Conservation (phyloP, 1,139 yeast genomes). For the Ogataea hybrid region DNA sequence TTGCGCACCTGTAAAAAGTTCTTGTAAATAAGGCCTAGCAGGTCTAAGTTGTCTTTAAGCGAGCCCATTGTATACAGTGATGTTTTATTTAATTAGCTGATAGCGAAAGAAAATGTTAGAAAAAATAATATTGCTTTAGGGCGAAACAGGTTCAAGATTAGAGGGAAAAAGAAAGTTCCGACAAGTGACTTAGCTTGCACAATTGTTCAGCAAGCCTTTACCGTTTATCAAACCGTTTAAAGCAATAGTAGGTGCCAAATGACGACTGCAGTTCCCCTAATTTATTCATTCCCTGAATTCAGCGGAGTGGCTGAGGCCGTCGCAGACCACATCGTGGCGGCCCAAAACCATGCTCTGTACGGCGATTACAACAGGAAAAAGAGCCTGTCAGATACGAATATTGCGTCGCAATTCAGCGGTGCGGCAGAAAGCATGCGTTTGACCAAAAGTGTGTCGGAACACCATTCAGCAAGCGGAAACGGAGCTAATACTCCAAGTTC, state of each 20-base stretch:
- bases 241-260: constrained; percentile 33
- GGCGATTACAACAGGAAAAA: constrained; percentile 35
- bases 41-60: constrained; percentile 1
- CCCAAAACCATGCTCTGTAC: constrained; percentile 71
- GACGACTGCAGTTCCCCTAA: constrained; percentile 93
- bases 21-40: background rate
- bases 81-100: constrained; percentile 2
- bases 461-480: constrained; percentile 12
- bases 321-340: constrained; percentile 80
- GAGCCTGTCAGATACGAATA: constrained; percentile 9
- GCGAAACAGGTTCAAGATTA: background rate
- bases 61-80: background rate
- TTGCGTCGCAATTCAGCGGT: constrained; percentile 1
- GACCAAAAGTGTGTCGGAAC: constrained; percentile 5
- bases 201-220: background rate
- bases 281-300: constrained; percentile 87
- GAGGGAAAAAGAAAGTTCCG: background rate
- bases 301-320: constrained; percentile 93
- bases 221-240: no score
- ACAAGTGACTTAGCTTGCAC: background rate
- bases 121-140: constrained; percentile 10
- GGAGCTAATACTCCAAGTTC: constrained; percentile 10
- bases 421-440: background rate
- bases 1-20: background rate
- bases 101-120: constrained; percentile 8